A percentile compares a stretch with the other conserved stretches of the same genome.
Conservation (phyloP, 345 rosid genomes). For the Heritiera fomes region DNA sequence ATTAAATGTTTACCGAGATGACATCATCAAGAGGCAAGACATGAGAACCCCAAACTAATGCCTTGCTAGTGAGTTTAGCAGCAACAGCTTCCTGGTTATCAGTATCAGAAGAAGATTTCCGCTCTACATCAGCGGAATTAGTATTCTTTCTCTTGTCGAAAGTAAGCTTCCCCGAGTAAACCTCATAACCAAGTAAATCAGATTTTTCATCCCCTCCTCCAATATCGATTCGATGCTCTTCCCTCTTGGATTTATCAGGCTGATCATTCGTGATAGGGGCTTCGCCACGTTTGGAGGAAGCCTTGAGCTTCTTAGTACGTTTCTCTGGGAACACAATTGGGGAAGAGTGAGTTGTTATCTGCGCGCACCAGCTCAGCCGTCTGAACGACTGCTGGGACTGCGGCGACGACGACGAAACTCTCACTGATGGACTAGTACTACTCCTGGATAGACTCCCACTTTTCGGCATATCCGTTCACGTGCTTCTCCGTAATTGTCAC, state of each 20-base stretch:
- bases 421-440: constrained; percentile 26
- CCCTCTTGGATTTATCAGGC: constrained; percentile 44
- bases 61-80: constrained; percentile 84
- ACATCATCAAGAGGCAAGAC: constrained; percentile 71
- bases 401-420: constrained; percentile 40
- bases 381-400: constrained; percentile 54
- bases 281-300: constrained; percentile 47
- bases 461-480: constrained; percentile 49
- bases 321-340: constrained; percentile 91
- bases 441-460: constrained; percentile 40
- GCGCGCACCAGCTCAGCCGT: constrained; percentile 81
- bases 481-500: constrained; percentile 19
- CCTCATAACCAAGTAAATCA: constrained; percentile 75
- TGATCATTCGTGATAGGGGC: constrained; percentile 34
- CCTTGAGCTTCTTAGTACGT: constrained; percentile 69
- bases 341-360: constrained; percentile 66
- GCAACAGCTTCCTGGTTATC: constrained; percentile 51
- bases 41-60: constrained; percentile 80
- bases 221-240: constrained; percentile 72
- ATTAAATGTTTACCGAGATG: constrained; percentile 59
- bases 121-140: constrained; percentile 38
- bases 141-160: constrained; percentile 58
- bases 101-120: constrained; percentile 42
- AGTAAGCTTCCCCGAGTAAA: constrained; percentile 71
- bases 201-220: constrained; percentile 88